A percentile compares a stretch with the other conserved stretches of the same genome.
These are phyloP conservation scores for Tubosaeta sp. DNA, from an alignment of 768 basidiomycete genomes.

Conservation along the genomic window DNA sequence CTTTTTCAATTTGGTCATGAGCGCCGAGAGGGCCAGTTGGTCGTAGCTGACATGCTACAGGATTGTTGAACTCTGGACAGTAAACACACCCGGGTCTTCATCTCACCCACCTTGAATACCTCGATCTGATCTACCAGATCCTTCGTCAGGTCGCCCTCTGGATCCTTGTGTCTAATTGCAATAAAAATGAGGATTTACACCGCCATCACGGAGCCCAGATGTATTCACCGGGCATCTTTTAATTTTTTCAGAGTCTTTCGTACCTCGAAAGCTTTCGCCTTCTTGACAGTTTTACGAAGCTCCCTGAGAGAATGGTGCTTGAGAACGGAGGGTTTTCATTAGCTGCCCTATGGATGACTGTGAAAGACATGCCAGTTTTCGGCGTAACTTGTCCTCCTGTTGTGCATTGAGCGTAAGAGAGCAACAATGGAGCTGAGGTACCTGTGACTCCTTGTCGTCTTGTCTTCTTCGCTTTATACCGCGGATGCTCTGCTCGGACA, in stretches of 20 bases:
- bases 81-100: neutral
- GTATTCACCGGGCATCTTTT: constrained; percentile 57
- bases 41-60: constrained; percentile 56
- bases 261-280: constrained; percentile 74
- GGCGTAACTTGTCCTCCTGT: constrained; percentile 42
- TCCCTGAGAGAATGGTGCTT: constrained; percentile 77
- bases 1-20: constrained; percentile 70
- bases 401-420: constrained; percentile 1
- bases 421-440: neutral
- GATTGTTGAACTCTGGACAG: neutral
- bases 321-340: constrained; percentile 9
- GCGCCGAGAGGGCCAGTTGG: constrained; percentile 57
- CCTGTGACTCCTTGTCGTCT: constrained; percentile 34
- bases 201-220: neutral
- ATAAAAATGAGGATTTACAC: neutral
- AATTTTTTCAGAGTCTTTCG: constrained; percentile 82
- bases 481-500: constrained; percentile 5
- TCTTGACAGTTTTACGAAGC: constrained; percentile 73
- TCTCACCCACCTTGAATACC: constrained; percentile 54
- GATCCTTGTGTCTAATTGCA: constrained; percentile 33
- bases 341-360: constrained; percentile 5
- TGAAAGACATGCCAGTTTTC: constrained; percentile 51
- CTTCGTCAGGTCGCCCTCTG: constrained; percentile 35
- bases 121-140: constrained; percentile 60
- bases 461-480: constrained; percentile 44